Evolutionary conservation across 257 asterid species (phyloP).

Genomic region (Nicotiana obtusifolia): DNA sequence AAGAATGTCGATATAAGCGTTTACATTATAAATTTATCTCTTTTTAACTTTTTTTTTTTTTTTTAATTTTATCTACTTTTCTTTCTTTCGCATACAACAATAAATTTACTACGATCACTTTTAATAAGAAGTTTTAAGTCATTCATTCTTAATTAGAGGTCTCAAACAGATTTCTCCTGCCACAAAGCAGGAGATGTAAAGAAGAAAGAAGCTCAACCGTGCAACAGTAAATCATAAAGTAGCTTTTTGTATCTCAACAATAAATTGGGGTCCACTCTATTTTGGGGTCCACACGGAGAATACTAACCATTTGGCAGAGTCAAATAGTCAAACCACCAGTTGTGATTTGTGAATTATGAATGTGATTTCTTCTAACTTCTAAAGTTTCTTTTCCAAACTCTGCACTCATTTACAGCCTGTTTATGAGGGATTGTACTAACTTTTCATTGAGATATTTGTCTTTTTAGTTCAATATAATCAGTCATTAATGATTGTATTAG

Average conservation of each 20-base stretch:
- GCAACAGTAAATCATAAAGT: slow-evolving; percentile 36
- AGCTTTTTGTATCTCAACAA: slow-evolving; percentile 4
- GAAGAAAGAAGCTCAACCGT: not conserved
- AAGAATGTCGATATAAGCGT: no score
- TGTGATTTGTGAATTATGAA: not conserved
- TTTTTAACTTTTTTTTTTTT: no score
- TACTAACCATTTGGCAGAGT: not conserved
- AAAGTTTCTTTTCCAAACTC: not conserved
- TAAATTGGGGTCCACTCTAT: not conserved
- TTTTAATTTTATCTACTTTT: no score
- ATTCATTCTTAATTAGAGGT: no score
- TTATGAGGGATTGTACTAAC: not conserved
- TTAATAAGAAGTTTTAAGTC: no score
- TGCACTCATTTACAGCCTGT: not conserved
- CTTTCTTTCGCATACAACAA: no score
- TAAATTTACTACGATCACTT: no score
- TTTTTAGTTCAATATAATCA: not conserved
- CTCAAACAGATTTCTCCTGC: slow-evolving; percentile 8
- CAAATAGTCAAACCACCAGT: not conserved
- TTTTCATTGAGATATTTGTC: not conserved
- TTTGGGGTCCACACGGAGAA: slow-evolving; percentile 1
- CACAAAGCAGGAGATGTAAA: not conserved
- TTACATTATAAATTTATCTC: no score
- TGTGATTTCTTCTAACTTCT: not conserved
- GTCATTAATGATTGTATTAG: no score